Conservation (phyloP, 106 monocot species). For the Triglochin maritima region DNA sequence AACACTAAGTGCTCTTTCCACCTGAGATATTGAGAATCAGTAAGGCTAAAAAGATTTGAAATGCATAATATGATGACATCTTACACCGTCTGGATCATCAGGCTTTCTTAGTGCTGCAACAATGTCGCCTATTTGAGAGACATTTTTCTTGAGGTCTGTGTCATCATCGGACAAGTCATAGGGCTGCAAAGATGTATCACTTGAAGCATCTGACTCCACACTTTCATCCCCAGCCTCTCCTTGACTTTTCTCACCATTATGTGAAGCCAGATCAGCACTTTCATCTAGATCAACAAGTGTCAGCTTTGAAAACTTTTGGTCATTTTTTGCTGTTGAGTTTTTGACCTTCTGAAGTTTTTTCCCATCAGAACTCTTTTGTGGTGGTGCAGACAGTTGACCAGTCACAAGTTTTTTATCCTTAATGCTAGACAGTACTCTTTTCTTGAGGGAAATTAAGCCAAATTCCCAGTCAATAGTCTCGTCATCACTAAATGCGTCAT, state of each 20-base stretch:
- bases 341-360: slow-evolving; percentile 22
- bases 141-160: slow-evolving; percentile 55
- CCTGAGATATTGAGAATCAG: slow-evolving; percentile 26
- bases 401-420: background rate
- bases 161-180: slow-evolving; percentile 95
- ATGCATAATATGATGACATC: slow-evolving; percentile 15
- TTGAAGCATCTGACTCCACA: slow-evolving; percentile 49
- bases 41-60: background rate
- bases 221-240: slow-evolving; percentile 29
- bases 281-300: slow-evolving; percentile 27
- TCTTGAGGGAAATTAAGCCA: slow-evolving; percentile 39
- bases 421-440: slow-evolving; percentile 8
- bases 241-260: slow-evolving; percentile 1
- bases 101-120: slow-evolving; percentile 64
- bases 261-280: slow-evolving; percentile 13
- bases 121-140: slow-evolving; percentile 64
- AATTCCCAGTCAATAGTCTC: slow-evolving; percentile 86
- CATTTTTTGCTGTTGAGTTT: slow-evolving; percentile 5
- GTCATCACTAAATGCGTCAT: slow-evolving; percentile 36
- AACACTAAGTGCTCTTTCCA: slow-evolving; percentile 69
- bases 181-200: slow-evolving; percentile 80
- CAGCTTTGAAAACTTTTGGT: slow-evolving; percentile 16
- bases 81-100: slow-evolving; percentile 88
- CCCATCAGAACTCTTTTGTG: slow-evolving; percentile 9
- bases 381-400: slow-evolving; percentile 6